Evolutionary conservation across 164 flowering plant genomes (phyloP).

Genomic region (Macadamia tetraphylla): DNA sequence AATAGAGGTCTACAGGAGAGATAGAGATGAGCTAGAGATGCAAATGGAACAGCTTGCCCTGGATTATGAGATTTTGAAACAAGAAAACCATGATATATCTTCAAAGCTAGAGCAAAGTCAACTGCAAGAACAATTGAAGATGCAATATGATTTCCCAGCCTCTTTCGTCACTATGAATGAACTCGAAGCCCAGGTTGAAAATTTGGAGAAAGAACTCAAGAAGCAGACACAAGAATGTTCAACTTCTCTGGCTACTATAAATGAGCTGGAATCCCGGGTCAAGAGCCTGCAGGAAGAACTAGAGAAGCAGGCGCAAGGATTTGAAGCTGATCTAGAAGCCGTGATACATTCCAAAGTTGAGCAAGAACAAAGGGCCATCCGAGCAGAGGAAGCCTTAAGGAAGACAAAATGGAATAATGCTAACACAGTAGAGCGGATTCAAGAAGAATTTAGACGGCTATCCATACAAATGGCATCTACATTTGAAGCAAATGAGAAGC

Average conservation of each 20-base stretch:
- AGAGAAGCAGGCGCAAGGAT: constrained; percentile 50
- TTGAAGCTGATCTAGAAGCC: constrained; percentile 68
- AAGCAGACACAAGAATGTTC: constrained; percentile 38
- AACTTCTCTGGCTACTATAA: constrained; percentile 37
- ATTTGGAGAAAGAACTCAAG: constrained; percentile 44
- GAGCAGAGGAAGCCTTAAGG: constrained; percentile 74
- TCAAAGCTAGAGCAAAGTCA: constrained; percentile 58
- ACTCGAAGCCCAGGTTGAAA: constrained; percentile 43
- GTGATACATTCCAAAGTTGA: constrained; percentile 58
- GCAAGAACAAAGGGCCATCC: constrained; percentile 89
- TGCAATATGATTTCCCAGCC: constrained; percentile 47
- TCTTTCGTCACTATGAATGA: constrained; percentile 36
- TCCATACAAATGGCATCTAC: constrained; percentile 73
- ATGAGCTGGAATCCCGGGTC: constrained; percentile 52
- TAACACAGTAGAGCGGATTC: constrained; percentile 71
- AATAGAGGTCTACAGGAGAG: constrained; percentile 47
- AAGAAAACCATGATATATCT: constrained; percentile 65
- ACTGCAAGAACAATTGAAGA: constrained; percentile 47
- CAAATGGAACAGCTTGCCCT: constrained; percentile 73
- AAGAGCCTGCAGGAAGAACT: constrained; percentile 59
- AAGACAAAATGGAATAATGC: constrained; percentile 68
- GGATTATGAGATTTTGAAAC: constrained; percentile 78
- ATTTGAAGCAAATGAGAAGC: constrained; percentile 78
- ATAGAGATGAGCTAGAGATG: constrained; percentile 54
- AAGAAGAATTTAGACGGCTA: constrained; percentile 74